These are phyloP conservation scores for Sarcocystis neurona DNA, from an alignment of 169 alveolate genomes.

Conservation along the genomic window DNA sequence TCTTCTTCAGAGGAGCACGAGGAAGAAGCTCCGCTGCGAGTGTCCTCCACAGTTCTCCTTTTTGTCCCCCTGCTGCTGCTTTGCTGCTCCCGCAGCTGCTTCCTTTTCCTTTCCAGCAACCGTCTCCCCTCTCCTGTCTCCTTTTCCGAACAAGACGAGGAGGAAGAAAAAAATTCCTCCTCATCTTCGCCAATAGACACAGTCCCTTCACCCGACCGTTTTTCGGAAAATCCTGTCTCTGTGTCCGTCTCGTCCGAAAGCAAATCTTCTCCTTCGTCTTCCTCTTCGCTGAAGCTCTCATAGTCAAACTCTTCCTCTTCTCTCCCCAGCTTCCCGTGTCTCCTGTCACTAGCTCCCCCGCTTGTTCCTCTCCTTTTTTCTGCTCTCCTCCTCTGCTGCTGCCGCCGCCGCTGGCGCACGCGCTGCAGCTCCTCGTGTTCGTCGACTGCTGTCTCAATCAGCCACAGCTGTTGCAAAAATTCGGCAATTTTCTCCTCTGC, in stretches of 20 bases:
- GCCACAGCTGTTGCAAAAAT: not conserved
- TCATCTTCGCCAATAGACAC: not conserved
- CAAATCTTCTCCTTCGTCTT: too few species aligned
- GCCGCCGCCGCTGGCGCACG: not conserved
- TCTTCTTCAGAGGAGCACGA: too few species aligned
- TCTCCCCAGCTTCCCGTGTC: too few species aligned
- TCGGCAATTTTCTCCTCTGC: not conserved
- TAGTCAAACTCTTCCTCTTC: too few species aligned
- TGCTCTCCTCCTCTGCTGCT: not conserved
- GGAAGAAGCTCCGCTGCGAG: too few species aligned
- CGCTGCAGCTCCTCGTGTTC: conserved; percentile 12
- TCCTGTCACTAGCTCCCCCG: too few species aligned
- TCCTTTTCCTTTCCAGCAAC: not conserved
- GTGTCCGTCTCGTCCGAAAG: too few species aligned
- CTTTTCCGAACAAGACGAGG: not conserved
- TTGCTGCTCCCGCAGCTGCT: not conserved
- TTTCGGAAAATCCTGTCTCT: too few species aligned
- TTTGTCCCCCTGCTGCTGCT: not conserved
- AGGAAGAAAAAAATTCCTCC: not conserved
- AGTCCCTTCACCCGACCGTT: too few species aligned
- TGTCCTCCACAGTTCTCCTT: too few species aligned
- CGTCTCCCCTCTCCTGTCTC: not conserved
- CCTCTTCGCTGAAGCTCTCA: too few species aligned
- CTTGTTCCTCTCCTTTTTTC: too few species aligned
- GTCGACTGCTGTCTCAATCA: not conserved